Evolutionary conservation across 2,329 filamentous ascomycete genomes (phyloP), one percentile per base, ranked within the genome.

Genomic region (Dothideomycetes sp.): DNA sequence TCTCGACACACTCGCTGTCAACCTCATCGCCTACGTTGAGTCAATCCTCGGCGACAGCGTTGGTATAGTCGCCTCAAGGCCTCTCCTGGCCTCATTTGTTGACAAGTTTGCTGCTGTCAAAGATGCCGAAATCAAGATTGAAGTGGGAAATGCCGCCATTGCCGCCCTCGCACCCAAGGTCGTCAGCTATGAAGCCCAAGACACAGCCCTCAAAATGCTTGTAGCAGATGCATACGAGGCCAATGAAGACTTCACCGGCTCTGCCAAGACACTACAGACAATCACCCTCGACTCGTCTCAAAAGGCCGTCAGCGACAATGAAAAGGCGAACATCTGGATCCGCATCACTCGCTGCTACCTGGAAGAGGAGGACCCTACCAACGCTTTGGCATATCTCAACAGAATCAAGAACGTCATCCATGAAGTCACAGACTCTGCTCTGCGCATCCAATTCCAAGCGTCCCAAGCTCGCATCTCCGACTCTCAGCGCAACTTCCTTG

Each of bases 401-500:
- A 88, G 89, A 61, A 82, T 94, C 61, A 96, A 95, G 65, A 89
- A 91, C 56, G 72, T 95, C 49, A 86, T 94, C 58, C 78, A 84
- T 65, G 79, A 75, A 47, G 78, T 94, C 22, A 65, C 73, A 19
- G 79, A 94, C 58, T 74, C 79, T 30, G 75, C 82, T 45, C 70
- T 89, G 34, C 78, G 78, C 50, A 69, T 96, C 37, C 81, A 89
- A 62, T 98, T 96, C 65, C 78, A 85, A 52, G 78, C 96, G 47
- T 89, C 82, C 7, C 87, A 94, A 62, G 91, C 91, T 4, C 82
- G 89, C 44, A 94, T 98, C 61, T 77, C 86, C 50, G 91, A 98
- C 63, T 82, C 88, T 15, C 84, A 91, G 57, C 77, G 89, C 32
- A 78, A 83, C 54, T 98, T 98, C 66, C 69, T 96, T 17, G 79